These are phyloP conservation scores for Crithidia bombi DNA, from an alignment of 208 protist species.

Conservation along the genomic window DNA sequence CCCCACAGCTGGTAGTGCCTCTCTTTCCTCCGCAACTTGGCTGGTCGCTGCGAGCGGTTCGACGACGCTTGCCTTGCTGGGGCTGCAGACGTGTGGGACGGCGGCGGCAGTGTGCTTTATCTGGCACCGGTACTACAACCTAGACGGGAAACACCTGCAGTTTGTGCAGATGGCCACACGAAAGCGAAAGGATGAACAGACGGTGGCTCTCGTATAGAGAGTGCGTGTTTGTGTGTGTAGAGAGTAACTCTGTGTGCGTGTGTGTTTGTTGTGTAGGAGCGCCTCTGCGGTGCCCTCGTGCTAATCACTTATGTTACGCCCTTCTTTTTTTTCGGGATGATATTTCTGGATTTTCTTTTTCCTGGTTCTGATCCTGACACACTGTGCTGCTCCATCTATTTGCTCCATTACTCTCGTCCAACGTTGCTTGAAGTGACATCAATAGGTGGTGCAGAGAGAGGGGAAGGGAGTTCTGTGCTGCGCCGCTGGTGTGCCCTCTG, in stretches of 20 bases:
- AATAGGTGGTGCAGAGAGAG: too few species aligned
- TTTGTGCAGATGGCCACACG: constrained; percentile 70
- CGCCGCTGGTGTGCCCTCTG: too few species aligned
- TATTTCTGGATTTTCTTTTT: constrained; percentile 20
- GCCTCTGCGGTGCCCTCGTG: too few species aligned
- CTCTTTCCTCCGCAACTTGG: not conserved
- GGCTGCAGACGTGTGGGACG: constrained; percentile 27
- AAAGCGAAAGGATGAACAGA: constrained; percentile 47
- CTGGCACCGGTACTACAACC: constrained; percentile 65
- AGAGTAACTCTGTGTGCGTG: not conserved
- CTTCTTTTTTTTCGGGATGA: not conserved
- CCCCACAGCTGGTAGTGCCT: not conserved
- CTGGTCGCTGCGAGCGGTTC: constrained; percentile 8
- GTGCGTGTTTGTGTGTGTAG: not conserved
- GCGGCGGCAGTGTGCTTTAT: constrained; percentile 31
- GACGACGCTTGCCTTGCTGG: constrained; percentile 34
- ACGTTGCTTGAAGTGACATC: too few species aligned
- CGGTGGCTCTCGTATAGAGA: constrained; percentile 22
- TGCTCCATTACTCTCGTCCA: too few species aligned
- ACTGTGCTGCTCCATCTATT: constrained; percentile 1
- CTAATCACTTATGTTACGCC: not conserved
- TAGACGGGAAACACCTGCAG: constrained; percentile 68
- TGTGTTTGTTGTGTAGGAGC: not conserved
- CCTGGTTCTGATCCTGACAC: not conserved
- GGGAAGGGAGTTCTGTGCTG: too few species aligned